phyloP scores from a whole-genome alignment of 306 rosid species.

The Sophora flavescens region DNA sequence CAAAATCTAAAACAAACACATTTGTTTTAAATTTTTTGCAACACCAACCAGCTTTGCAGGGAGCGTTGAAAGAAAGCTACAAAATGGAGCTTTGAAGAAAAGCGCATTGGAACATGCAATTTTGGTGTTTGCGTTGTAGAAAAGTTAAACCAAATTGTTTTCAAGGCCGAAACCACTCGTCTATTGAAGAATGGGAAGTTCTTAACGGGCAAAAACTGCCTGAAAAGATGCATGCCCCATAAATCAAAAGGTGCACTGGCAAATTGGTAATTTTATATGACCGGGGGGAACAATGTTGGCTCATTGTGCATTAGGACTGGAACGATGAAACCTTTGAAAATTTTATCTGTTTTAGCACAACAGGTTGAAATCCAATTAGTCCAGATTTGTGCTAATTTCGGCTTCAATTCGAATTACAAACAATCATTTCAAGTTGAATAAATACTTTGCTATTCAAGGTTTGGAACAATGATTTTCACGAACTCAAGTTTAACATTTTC shows the following conservation, averaged over 20 bases:
- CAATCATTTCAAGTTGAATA: background rate
- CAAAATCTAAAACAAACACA: no score
- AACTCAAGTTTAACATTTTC: background rate
- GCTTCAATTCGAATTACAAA: background rate
- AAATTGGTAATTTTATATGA: background rate
- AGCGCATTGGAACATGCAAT: no score
- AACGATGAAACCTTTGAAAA: background rate
- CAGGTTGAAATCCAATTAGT: background rate
- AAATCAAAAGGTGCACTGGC: background rate
- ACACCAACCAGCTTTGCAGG: no score
- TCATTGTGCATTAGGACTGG: background rate
- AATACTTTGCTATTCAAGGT: background rate
- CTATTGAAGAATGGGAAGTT: background rate
- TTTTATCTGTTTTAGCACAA: background rate
- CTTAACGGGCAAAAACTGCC: background rate
- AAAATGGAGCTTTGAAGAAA: no score
- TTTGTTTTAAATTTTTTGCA: no score
- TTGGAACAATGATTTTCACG: background rate
- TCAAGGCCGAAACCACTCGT: background rate
- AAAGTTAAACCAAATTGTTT: background rate
- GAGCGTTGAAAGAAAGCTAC: no score
- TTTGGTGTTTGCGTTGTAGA: no score
- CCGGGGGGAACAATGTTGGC: slow-evolving; percentile 10
- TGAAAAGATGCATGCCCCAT: background rate
- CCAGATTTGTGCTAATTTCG: background rate